Evolutionary conservation across 1,139 yeast genomes (phyloP).

Genomic region (Candida mesenterica): DNA sequence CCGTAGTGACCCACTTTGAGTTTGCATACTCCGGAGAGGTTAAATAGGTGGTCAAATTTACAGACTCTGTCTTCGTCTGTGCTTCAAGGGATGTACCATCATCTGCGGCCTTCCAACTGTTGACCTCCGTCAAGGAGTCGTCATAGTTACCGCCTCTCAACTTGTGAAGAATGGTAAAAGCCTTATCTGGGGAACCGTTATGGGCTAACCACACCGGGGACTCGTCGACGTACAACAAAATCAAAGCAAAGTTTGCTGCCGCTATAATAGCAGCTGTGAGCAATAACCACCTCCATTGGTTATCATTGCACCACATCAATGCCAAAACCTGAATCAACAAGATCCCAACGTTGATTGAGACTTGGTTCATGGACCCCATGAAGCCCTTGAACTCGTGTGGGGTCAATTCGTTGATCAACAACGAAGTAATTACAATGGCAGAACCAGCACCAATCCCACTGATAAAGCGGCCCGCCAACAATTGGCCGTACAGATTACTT

Average conservation of each 20-base stretch:
- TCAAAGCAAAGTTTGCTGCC: slow-evolving; percentile 41
- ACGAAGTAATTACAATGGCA: slow-evolving; percentile 79
- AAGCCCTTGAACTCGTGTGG: slow-evolving; percentile 69
- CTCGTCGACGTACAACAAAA: slow-evolving; percentile 55
- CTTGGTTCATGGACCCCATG: slow-evolving; percentile 86
- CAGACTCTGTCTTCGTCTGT: slow-evolving; percentile 11
- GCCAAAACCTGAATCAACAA: slow-evolving; percentile 76
- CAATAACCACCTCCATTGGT: slow-evolving; percentile 71
- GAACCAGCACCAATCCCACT: slow-evolving; percentile 88
- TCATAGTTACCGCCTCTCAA: slow-evolving; percentile 44
- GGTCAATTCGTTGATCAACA: slow-evolving; percentile 76
- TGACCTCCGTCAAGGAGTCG: slow-evolving; percentile 37
- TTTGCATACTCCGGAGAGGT: slow-evolving; percentile 49
- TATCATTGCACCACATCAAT: slow-evolving; percentile 59
- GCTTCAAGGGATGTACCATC: slow-evolving; percentile 7
- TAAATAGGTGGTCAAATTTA: slow-evolving; percentile 45
- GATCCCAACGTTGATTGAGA: slow-evolving; percentile 81
- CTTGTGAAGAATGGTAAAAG: slow-evolving; percentile 35
- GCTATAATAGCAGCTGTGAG: slow-evolving; percentile 60
- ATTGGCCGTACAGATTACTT: slow-evolving; percentile 40
- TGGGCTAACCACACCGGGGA: slow-evolving; percentile 79
- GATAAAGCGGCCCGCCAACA: slow-evolving; percentile 70
- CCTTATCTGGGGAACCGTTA: slow-evolving; percentile 32
- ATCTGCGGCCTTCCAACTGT: slow-evolving; percentile 28
- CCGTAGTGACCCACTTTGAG: slow-evolving; percentile 66